Evolutionary conservation across 2,329 filamentous ascomycete genomes (phyloP).

Genomic region (Anthostomella pinea): DNA sequence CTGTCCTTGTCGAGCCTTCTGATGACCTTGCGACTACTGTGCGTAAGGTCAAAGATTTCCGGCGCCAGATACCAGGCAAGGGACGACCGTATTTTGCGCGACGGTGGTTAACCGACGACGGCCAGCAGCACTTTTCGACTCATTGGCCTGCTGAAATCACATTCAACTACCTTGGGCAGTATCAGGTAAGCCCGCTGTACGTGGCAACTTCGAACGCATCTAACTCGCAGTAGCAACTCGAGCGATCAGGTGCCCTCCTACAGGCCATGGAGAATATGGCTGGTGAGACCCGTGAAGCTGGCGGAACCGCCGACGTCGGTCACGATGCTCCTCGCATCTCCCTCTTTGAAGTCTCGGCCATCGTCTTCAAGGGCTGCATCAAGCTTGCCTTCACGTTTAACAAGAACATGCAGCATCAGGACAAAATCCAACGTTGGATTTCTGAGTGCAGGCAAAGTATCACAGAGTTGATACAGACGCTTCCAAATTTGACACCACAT

Average conservation of each 20-base stretch:
- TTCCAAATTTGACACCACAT: background rate
- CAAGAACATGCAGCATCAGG: slow-evolving; percentile 5
- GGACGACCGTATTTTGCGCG: slow-evolving; percentile 6
- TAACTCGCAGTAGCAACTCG: too few relatives aligned
- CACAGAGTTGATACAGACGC: background rate
- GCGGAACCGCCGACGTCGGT: background rate
- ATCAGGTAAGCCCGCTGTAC: too few relatives aligned
- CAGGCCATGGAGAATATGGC: background rate
- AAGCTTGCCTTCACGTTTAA: slow-evolving; percentile 6
- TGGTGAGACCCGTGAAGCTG: too few relatives aligned
- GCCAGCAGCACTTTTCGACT: background rate
- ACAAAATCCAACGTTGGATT: slow-evolving; percentile 7
- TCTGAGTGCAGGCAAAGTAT: slow-evolving; percentile 1
- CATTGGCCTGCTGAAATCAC: slow-evolving; percentile 5
- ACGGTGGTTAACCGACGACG: background rate
- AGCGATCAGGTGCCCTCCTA: too few relatives aligned
- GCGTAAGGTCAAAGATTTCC: slow-evolving; percentile 5
- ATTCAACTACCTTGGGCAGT: slow-evolving; percentile 9
- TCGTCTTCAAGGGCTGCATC: slow-evolving; percentile 3
- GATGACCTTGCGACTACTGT: slow-evolving; percentile 7
- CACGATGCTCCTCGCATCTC: slow-evolving; percentile 2
- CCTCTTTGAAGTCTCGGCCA: slow-evolving; percentile 7
- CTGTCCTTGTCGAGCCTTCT: slow-evolving; percentile 1
- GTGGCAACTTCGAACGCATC: too few relatives aligned
- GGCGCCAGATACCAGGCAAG: background rate